phyloP scores from a whole-genome alignment of 768 basidiomycete species.

The Amanita exitialis region DNA sequence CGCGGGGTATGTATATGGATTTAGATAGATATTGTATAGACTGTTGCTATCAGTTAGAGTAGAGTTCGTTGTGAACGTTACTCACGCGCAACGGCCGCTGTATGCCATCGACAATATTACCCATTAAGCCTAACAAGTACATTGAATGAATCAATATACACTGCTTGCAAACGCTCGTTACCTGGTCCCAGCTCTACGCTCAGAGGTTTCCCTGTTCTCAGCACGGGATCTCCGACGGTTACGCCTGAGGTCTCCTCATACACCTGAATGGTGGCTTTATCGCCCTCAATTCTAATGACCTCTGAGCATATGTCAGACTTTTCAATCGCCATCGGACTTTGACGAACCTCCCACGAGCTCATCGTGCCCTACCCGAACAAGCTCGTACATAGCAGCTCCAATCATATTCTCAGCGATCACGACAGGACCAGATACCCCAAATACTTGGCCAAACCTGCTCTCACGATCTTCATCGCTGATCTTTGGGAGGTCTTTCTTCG shows the following conservation, averaged over 20 bases:
- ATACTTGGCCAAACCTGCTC: conserved; percentile 79
- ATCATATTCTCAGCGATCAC: conserved; percentile 96
- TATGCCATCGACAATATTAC: conserved; percentile 98
- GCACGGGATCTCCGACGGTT: conserved; percentile 95
- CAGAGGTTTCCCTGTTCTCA: conserved; percentile 95
- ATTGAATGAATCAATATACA: neutral
- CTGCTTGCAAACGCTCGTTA: conserved; percentile 22
- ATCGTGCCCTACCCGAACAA: conserved; percentile 96
- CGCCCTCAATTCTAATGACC: conserved; percentile 97
- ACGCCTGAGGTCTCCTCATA: conserved; percentile 99
- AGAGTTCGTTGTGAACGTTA: conserved; percentile 7
- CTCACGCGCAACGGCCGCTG: conserved; percentile 84
- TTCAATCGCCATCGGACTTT: conserved; percentile 4
- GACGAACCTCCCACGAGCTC: conserved; percentile 89
- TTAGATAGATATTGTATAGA: conserved; percentile 94
- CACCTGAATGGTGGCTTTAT: conserved; percentile 98
- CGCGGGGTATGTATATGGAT: conserved; percentile 99
- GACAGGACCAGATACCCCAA: conserved; percentile 96
- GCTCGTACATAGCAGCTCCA: conserved; percentile 95
- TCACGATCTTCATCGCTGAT: conserved; percentile 87
- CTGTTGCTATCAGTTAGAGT: conserved; percentile 21
- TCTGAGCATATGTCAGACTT: conserved; percentile 36
- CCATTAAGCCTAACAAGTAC: conserved; percentile 72
- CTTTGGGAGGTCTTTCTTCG: conserved; percentile 79
- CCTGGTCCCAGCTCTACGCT: conserved; percentile 98